Conservation (phyloP, 169 alveolate species). For the Prorocentrum cordatum region DNA sequence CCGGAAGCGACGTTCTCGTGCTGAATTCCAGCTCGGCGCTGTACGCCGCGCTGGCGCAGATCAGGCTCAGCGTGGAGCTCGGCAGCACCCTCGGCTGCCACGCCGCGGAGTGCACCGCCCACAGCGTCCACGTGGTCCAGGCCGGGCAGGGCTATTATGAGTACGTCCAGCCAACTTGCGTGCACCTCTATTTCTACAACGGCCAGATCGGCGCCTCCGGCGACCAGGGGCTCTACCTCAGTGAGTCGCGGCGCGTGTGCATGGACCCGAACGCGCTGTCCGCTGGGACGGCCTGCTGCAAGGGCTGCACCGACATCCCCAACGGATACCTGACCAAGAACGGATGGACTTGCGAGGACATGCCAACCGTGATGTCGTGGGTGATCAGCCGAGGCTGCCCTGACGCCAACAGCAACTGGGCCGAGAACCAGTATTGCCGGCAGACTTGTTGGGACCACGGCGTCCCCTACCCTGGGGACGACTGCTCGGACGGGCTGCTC, state of each 20-base stretch:
- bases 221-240: too few species aligned
- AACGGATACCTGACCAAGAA: not conserved
- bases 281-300: slow-evolving; percentile 13
- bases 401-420: too few species aligned
- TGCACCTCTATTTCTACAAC: slow-evolving; percentile 10
- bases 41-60: too few species aligned
- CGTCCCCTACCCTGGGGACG: too few species aligned
- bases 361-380: too few species aligned
- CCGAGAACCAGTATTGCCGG: too few species aligned
- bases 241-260: not conserved
- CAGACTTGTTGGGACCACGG: too few species aligned
- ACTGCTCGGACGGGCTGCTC: too few species aligned
- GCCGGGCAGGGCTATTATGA: not conserved
- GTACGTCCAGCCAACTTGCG: slow-evolving; percentile 30
- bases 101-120: slow-evolving; percentile 21
- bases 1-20: slow-evolving; percentile 34
- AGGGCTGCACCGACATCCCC: not conserved
- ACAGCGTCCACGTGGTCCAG: slow-evolving; percentile 28
- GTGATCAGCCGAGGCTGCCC: too few species aligned
- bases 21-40: too few species aligned
- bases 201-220: not conserved
- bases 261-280: not conserved
- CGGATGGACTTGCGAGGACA: not conserved
- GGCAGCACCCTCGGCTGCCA: not conserved
- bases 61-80: not conserved